Conservation (phyloP, 2,329 filamentous ascomycete species). For the Fonsecaea monophora region DNA sequence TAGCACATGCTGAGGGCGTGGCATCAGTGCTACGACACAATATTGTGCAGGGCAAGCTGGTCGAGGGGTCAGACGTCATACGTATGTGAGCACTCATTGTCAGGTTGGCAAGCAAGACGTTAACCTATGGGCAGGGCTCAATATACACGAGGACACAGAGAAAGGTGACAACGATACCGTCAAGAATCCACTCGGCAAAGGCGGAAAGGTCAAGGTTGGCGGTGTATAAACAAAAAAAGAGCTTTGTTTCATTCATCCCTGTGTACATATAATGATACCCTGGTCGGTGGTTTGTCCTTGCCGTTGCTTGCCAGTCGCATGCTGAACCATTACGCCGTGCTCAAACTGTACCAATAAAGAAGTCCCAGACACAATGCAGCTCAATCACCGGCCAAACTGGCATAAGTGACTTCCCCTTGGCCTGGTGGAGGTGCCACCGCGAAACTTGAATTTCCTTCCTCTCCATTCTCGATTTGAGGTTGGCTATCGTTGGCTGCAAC, state of each 20-base stretch:
- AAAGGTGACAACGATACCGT: conserved; percentile 91
- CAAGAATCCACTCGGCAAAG: conserved; percentile 55
- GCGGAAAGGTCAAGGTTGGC: conserved; percentile 40
- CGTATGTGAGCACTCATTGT: conserved; percentile 19
- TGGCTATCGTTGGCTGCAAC: conserved; percentile 42
- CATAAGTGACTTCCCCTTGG: conserved; percentile 77
- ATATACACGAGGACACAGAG: conserved; percentile 91
- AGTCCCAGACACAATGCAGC: neutral
- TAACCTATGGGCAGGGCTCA: conserved; percentile 65
- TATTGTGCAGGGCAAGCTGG: conserved; percentile 78
- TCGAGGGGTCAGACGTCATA: conserved; percentile 47
- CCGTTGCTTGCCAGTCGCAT: conserved; percentile 5
- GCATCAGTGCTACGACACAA: conserved; percentile 81
- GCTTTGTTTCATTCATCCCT: conserved; percentile 5
- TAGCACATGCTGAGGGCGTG: conserved; percentile 82
- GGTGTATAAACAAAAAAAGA: conserved; percentile 44
- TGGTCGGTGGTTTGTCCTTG: conserved; percentile 4
- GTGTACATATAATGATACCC: conserved; percentile 29
- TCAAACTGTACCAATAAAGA: conserved; percentile 41
- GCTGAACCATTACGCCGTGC: conserved; percentile 39
- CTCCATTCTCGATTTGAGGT: conserved; percentile 52
- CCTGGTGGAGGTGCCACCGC: conserved; percentile 80
- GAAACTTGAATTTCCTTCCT: conserved; percentile 46
- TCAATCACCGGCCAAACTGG: conserved; percentile 82
- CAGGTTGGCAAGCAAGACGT: neutral